Percentiles rank a stretch among this genome's conserved stretches.
Evolutionary conservation across 2,329 filamentous ascomycete species (phyloP).

Genomic region (Botrytis sinoallii): DNA sequence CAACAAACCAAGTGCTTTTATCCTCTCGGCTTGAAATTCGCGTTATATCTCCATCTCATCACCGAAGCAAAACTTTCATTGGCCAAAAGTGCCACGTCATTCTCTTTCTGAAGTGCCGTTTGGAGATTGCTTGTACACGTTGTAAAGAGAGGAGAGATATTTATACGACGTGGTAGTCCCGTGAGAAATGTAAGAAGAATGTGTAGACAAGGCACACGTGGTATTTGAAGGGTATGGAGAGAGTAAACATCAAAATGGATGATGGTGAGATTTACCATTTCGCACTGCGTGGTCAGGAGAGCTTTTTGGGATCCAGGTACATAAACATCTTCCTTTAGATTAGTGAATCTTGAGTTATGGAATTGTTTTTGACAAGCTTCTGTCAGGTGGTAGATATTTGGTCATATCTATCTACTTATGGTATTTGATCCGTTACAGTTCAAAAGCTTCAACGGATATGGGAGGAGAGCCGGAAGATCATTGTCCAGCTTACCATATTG

Average conservation of each 20-base stretch:
- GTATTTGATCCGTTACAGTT: not conserved
- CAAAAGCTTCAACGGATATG: not conserved
- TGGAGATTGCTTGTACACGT: not conserved
- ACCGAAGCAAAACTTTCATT: not conserved
- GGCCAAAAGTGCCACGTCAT: not conserved
- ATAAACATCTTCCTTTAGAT: not conserved
- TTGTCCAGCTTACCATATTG: rapidly evolving
- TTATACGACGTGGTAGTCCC: not conserved
- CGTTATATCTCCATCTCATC: not conserved
- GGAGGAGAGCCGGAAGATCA: rapidly evolving
- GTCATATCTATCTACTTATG: not conserved
- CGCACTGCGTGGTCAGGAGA: no score
- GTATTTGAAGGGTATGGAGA: not conserved
- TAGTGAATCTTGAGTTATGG: not conserved
- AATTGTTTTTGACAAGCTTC: not conserved
- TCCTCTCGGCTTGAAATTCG: rapidly evolving
- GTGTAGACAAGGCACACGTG: not conserved
- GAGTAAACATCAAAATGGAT: not conserved
- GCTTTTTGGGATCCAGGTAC: not conserved
- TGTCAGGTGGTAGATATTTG: not conserved
- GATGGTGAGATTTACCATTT: not conserved
- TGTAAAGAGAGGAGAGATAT: not conserved
- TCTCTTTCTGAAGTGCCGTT: rapidly evolving
- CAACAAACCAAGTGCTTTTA: rapidly evolving
- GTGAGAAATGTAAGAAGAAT: not conserved